A percentile compares a stretch with the other conserved stretches of the same genome.
phyloP scores from a whole-genome alignment of 2,329 filamentous ascomycete species.

The Epichloe elymi region DNA sequence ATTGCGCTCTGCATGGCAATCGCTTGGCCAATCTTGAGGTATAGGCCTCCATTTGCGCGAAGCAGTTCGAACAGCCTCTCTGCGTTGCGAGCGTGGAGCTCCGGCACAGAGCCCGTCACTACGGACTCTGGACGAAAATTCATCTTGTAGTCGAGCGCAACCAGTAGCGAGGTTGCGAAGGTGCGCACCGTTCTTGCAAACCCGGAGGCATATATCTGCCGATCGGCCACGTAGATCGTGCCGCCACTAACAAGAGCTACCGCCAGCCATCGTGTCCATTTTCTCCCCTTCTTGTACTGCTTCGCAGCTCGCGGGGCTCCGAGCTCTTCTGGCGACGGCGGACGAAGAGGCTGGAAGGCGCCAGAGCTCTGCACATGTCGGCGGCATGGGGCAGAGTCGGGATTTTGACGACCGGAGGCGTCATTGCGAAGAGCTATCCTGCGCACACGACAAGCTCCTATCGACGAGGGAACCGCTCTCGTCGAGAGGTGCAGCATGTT shows the following conservation, averaged over 20 bases:
- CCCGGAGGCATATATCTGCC: slow-evolving; percentile 63
- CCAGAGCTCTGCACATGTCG: slow-evolving; percentile 20
- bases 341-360: slow-evolving; percentile 53
- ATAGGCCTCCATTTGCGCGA: slow-evolving; percentile 77
- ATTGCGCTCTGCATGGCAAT: slow-evolving; percentile 97
- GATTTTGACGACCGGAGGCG: background rate
- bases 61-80: slow-evolving; percentile 71
- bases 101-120: slow-evolving; percentile 57
- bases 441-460: slow-evolving; percentile 8
- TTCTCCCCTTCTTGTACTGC: slow-evolving; percentile 54
- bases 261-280: slow-evolving; percentile 64
- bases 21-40: slow-evolving; percentile 95
- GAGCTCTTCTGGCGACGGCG: slow-evolving; percentile 67
- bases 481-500: slow-evolving; percentile 13
- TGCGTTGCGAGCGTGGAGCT: slow-evolving; percentile 73
- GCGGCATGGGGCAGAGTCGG: slow-evolving; percentile 1
- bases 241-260: slow-evolving; percentile 47
- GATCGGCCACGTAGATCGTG: slow-evolving; percentile 55
- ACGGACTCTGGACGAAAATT: slow-evolving; percentile 79
- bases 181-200: slow-evolving; percentile 69
- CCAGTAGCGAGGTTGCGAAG: slow-evolving; percentile 64
- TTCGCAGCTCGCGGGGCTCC: slow-evolving; percentile 62
- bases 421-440: slow-evolving; percentile 2
- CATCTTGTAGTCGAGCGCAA: slow-evolving; percentile 89
- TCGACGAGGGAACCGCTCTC: slow-evolving; percentile 7